Conservation (phyloP, 2,329 filamentous ascomycete genomes). For the Thelonectria olida region DNA sequence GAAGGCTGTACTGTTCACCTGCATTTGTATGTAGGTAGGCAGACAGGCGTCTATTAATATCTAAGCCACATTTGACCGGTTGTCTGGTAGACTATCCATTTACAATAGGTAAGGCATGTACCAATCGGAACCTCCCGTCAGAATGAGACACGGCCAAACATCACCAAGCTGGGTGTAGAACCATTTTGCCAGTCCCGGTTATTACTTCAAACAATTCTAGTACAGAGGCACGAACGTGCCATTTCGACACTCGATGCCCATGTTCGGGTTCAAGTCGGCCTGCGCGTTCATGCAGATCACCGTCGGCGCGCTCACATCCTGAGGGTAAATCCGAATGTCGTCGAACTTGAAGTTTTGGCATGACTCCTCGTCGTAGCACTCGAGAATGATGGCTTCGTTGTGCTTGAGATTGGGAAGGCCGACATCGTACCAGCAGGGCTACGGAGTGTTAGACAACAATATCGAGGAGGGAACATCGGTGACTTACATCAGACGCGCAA, state of each 20-base stretch:
- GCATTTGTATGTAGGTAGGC: no score
- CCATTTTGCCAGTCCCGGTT: no score
- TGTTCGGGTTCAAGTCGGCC: constrained; percentile 6
- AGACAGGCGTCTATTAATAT: no score
- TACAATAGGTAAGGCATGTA: no score
- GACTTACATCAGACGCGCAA: constrained; percentile 18
- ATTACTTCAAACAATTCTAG: background rate
- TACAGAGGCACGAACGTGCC: constrained; percentile 17
- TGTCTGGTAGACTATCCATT: no score
- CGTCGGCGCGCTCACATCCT: constrained; percentile 10
- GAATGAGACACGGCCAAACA: background rate
- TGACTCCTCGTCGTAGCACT: constrained; percentile 19
- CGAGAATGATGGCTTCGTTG: constrained; percentile 22
- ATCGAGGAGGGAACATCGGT: no score
- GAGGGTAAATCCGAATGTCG: constrained; percentile 11
- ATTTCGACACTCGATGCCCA: constrained; percentile 17
- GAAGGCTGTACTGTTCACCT: no score
- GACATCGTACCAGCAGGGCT: constrained; percentile 20
- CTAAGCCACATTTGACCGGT: no score
- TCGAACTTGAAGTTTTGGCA: constrained; percentile 20
- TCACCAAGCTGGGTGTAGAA: no score
- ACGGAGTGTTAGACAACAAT: background rate
- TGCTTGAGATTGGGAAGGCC: constrained; percentile 20
- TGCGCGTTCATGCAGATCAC: constrained; percentile 22
- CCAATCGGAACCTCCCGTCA: no score